Conservation (phyloP, 352 stramenopile genomes). For the Globisporangium solare region DNA sequence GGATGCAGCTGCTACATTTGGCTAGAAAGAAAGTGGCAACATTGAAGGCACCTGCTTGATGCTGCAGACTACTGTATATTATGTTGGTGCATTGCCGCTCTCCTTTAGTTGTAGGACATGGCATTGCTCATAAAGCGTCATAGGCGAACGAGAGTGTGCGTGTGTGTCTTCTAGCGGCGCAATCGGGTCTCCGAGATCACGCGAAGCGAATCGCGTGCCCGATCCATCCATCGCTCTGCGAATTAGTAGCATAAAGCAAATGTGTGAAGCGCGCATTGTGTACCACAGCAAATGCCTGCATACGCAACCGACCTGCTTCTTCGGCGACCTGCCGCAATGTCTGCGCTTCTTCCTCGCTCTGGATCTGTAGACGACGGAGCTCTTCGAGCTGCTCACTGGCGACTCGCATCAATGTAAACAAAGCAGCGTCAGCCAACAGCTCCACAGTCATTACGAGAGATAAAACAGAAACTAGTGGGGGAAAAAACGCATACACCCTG, state of each 20-base stretch:
- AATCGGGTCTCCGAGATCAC: conserved; percentile 80
- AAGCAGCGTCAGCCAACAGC: background rate
- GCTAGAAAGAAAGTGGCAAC: no score
- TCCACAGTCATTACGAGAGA: background rate
- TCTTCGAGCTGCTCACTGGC: conserved; percentile 75
- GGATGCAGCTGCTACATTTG: no score
- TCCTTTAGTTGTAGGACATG: background rate
- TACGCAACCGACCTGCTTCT: conserved; percentile 61
- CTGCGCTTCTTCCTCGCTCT: conserved; percentile 82
- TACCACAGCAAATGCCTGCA: background rate
- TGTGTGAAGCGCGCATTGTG: background rate
- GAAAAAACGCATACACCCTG: background rate
- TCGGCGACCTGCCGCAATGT: conserved; percentile 77
- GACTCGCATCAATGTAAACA: background rate
- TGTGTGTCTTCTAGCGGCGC: conserved; percentile 23
- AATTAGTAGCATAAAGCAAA: background rate
- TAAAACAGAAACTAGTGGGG: no score
- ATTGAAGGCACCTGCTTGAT: no score
- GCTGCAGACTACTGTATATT: no score
- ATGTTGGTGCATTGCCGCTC: background rate
- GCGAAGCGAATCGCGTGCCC: conserved; percentile 71
- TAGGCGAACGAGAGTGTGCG: background rate
- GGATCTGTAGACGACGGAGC: conserved; percentile 68
- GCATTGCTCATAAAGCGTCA: no score
- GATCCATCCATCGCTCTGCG: conserved; percentile 77